These are phyloP conservation scores for Phascolomyces articulosus DNA, from an alignment of 371 early-diverging fungal species.

Conservation along the genomic window DNA sequence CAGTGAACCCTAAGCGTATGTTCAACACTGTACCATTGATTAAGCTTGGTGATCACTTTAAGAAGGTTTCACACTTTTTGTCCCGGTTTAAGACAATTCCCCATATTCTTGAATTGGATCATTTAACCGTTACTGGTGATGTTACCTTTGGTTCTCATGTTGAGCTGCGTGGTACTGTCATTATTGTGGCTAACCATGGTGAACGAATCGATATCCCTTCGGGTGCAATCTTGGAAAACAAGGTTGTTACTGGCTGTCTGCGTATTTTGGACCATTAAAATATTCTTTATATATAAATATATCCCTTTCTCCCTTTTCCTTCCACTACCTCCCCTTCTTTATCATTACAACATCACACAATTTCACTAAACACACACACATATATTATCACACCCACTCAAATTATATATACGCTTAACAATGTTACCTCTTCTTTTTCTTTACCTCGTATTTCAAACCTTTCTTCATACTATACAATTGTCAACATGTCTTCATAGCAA, in stretches of 20 bases:
- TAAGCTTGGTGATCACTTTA: slow-evolving; percentile 98
- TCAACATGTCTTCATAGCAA: too few species aligned
- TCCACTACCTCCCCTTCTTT: not conserved
- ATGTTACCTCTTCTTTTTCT: too few species aligned
- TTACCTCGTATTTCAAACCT: too few species aligned
- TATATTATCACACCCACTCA: too few species aligned
- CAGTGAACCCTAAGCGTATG: slow-evolving; percentile 90
- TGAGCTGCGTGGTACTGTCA: slow-evolving; percentile 95
- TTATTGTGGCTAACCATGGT: slow-evolving; percentile 98
- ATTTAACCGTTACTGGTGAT: slow-evolving; percentile 98
- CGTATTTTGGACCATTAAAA: slow-evolving; percentile 82
- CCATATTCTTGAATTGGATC: slow-evolving; percentile 97
- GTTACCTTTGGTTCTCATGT: slow-evolving; percentile 97
- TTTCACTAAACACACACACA: too few species aligned
- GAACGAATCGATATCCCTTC: slow-evolving; percentile 98
- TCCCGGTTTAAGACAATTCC: slow-evolving; percentile 94
- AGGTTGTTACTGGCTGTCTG: slow-evolving; percentile 97
- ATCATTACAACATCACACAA: too few species aligned
- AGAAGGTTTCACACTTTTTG: slow-evolving; percentile 80
- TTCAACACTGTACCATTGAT: slow-evolving; percentile 95
- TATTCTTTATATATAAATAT: not conserved
- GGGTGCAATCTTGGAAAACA: slow-evolving; percentile 97
- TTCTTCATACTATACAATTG: too few species aligned
- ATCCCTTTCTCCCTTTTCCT: not conserved
- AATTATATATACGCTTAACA: too few species aligned